phyloP scores from a whole-genome alignment of 2,329 filamentous ascomycete species.

The Aspergillus ustus region DNA sequence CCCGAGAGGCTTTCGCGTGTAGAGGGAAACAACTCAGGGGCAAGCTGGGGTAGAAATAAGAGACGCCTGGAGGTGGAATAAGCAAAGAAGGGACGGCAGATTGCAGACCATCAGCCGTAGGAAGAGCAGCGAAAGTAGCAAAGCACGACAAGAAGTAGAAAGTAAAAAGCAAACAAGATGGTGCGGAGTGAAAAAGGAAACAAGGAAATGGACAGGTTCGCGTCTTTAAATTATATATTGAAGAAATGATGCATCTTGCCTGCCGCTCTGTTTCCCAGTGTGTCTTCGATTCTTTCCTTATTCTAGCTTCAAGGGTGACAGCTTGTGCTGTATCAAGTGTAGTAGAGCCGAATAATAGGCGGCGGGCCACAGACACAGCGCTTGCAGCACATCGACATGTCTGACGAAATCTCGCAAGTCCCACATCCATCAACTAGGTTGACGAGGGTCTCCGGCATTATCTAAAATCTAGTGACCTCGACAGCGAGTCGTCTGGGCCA shows the following conservation, averaged over 20 bases:
- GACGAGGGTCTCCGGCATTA: conserved; percentile 34
- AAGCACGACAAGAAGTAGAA: conserved; percentile 9
- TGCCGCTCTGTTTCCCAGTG: conserved; percentile 14
- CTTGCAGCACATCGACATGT: conserved; percentile 36
- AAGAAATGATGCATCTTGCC: conserved; percentile 33
- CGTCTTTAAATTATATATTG: conserved; percentile 13
- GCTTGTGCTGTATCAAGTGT: conserved; percentile 22
- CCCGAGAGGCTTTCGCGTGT: not conserved
- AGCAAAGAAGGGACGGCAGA: conserved; percentile 22
- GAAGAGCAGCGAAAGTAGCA: conserved; percentile 9
- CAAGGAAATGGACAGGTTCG: conserved; percentile 1
- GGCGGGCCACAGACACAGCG: conserved; percentile 26
- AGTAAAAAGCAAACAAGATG: conserved; percentile 18
- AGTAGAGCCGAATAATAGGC: conserved; percentile 19
- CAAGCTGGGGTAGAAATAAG: conserved; percentile 5
- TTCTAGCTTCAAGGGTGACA: conserved; percentile 7
- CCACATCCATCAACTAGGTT: conserved; percentile 25
- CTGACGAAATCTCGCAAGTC: conserved; percentile 35
- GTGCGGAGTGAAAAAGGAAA: conserved; percentile 3
- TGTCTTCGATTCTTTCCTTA: conserved; percentile 8
- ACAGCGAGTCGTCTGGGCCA: conserved; percentile 25
- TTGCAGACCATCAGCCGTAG: conserved; percentile 14
- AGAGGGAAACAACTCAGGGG: conserved; percentile 13
- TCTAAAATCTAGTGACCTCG: conserved; percentile 22
- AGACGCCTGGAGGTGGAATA: conserved; percentile 14